Conservation (phyloP, 805 yeast species). For the Saccharomycopsis malanga region DNA sequence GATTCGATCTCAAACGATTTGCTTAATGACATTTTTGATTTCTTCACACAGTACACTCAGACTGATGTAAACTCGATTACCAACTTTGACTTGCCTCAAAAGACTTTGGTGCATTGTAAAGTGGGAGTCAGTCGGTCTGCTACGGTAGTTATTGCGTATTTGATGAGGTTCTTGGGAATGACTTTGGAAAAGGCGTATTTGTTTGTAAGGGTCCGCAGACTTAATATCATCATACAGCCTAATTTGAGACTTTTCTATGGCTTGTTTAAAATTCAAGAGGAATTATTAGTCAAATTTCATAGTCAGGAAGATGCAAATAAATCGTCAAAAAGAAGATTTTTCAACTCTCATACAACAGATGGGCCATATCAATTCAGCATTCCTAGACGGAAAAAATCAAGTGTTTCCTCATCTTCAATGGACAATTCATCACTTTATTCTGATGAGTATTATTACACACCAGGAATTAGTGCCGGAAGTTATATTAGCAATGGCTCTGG, state of each 20-base stretch:
- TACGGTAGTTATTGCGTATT: conserved; percentile 92
- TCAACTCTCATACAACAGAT: neutral
- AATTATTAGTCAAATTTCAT: neutral
- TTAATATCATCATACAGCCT: conserved; percentile 92
- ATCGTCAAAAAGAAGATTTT: neutral
- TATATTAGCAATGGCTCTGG: too few species aligned
- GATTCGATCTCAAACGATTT: conserved; percentile 52
- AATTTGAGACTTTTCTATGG: conserved; percentile 89
- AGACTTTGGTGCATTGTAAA: conserved; percentile 81
- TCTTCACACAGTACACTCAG: conserved; percentile 49
- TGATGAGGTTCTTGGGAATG: conserved; percentile 67
- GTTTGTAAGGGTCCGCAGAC: conserved; percentile 80
- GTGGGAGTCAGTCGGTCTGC: conserved; percentile 96
- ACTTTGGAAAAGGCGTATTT: conserved; percentile 74
- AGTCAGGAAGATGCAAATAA: neutral
- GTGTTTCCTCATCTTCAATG: neutral
- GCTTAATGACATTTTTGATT: conserved; percentile 47
- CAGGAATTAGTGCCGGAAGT: too few species aligned
- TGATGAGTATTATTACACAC: neutral
- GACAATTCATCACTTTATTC: neutral
- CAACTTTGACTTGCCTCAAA: conserved; percentile 28
- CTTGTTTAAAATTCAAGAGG: conserved; percentile 49
- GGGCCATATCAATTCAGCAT: too few species aligned
- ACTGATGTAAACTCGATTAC: conserved; percentile 21
- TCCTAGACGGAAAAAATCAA: neutral